phyloP scores from a whole-genome alignment of 2,329 filamentous ascomycete species.

The Coniella lustricola region DNA sequence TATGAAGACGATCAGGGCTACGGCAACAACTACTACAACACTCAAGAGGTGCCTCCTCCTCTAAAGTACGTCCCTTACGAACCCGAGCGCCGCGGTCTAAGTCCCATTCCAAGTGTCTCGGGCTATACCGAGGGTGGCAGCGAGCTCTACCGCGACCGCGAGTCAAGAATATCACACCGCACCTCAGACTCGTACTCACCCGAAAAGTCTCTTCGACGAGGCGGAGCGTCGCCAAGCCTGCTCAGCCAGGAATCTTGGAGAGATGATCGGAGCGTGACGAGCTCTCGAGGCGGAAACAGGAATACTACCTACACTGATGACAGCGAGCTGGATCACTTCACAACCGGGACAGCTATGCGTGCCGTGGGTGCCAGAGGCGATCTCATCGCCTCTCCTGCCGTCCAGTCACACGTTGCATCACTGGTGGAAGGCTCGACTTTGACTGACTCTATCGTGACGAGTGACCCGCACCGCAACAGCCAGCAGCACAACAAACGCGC shows the following conservation, averaged over 20 bases:
- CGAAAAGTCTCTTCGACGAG: slow-evolving; percentile 45
- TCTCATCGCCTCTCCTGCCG: slow-evolving; percentile 63
- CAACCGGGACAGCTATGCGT: slow-evolving; percentile 63
- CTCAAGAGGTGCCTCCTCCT: slow-evolving; percentile 57
- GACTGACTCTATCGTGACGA: slow-evolving; percentile 62
- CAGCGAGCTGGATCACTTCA: slow-evolving; percentile 52
- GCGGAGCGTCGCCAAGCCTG: slow-evolving; percentile 39
- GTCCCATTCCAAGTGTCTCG: slow-evolving; percentile 87
- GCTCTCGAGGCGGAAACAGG: slow-evolving; percentile 49
- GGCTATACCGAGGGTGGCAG: slow-evolving; percentile 70
- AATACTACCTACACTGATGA: slow-evolving; percentile 44
- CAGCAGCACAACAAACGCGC: slow-evolving; percentile 39
- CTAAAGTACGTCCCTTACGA: slow-evolving; percentile 63
- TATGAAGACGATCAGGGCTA: slow-evolving; percentile 38
- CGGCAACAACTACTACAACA: slow-evolving; percentile 46
- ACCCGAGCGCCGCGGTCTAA: slow-evolving; percentile 64
- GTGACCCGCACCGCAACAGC: slow-evolving; percentile 44
- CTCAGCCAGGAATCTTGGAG: slow-evolving; percentile 47
- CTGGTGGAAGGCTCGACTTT: slow-evolving; percentile 68
- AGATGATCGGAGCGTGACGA: slow-evolving; percentile 49
- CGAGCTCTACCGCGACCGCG: slow-evolving; percentile 47
- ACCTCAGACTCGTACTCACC: slow-evolving; percentile 52
- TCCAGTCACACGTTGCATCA: slow-evolving; percentile 88
- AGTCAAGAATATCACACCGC: slow-evolving; percentile 46
- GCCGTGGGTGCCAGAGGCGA: slow-evolving; percentile 67